Evolutionary conservation across 2,329 filamentous ascomycete species (phyloP).

Genomic region (Neonectria neomacrospora): DNA sequence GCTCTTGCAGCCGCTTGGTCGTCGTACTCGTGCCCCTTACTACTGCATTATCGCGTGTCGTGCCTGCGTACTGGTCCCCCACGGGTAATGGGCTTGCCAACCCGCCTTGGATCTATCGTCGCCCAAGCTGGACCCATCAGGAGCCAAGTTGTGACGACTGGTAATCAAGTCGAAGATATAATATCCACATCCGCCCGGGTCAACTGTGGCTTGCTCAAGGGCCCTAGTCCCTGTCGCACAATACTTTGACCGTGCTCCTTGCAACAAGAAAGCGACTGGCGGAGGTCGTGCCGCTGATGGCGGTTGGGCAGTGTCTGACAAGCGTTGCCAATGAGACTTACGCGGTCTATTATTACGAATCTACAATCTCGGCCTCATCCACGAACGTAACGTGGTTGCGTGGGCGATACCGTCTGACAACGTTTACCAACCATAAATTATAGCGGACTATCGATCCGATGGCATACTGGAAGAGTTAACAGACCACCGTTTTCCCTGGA

Average conservation of each 20-base stretch:
- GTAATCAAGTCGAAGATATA: constrained; percentile 7
- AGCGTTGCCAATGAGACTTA: not conserved
- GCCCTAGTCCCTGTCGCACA: constrained; percentile 12
- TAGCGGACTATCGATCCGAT: not conserved
- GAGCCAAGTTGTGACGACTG: constrained; percentile 6
- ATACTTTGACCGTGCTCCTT: constrained; percentile 1
- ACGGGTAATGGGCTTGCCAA: constrained; percentile 3
- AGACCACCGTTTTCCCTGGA: not conserved
- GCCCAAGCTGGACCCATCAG: constrained; percentile 14
- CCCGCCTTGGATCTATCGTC: constrained; percentile 5
- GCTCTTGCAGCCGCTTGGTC: constrained; percentile 7
- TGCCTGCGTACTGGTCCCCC: constrained; percentile 2
- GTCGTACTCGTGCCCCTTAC: not conserved
- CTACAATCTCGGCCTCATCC: not conserved
- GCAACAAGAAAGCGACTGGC: not conserved
- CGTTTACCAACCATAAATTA: not conserved
- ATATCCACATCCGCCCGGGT: constrained; percentile 4
- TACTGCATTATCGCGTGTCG: not conserved
- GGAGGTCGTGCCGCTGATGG: not conserved
- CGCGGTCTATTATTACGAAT: not conserved
- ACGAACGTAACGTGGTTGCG: not conserved
- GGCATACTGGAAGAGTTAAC: not conserved
- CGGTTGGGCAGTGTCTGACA: constrained; percentile 7
- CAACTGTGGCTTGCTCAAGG: not conserved
- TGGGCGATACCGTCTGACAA: not conserved